Evolutionary conservation across 805 yeast species (phyloP), one percentile per base, ranked within the genome.

Genomic region (Candida sakaeoensis): DNA sequence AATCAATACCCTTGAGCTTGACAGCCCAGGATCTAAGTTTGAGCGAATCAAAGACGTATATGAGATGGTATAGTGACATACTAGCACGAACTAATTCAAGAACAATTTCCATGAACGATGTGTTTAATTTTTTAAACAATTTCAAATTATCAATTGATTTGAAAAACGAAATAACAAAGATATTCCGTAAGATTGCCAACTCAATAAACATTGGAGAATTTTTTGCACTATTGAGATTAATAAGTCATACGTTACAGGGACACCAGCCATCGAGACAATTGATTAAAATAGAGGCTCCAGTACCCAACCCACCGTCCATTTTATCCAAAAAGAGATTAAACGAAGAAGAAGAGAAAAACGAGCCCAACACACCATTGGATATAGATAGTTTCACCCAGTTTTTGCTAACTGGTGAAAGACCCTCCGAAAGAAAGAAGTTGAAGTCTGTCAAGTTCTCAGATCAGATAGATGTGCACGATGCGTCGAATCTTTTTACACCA

Each of bases 21-120:
- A 69, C 81, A 1, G 73, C 77, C 1, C 75, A 73, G 34, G 87
- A 87, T 42, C 71, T 91, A 33, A 75, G 95, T 0, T 72, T 73
- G 14, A 85, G 83, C 41, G 99, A 91, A 60, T 75, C 80, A 9
- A 79, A 82, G 52, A 85, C 96, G 1, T 91, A 91, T 60, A 76
- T 91, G 50, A 70, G 96, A 48, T 91, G 99, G 99, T 91, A 90
- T 59, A 83, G 88, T 49, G 90, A 87, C 53, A 78, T 91, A 23
- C 74, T 85, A 26, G 72, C 85, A 33, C 75, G 90, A 39, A 83
- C 84, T 46, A 80, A 80, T 27, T 73, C 80, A 31, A 72, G 81
- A 44, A 63, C 85, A 23, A 79, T 91, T 6, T 71, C 80, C 3
- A 64, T 91, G 46, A 74, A 71, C 8, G 98, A 93, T 57, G 85